Percentiles rank a stretch among this genome's conserved stretches.
These are phyloP conservation scores for Pyrenophora teres DNA, from an alignment of 2,329 filamentous ascomycete genomes.

Conservation along the genomic window DNA sequence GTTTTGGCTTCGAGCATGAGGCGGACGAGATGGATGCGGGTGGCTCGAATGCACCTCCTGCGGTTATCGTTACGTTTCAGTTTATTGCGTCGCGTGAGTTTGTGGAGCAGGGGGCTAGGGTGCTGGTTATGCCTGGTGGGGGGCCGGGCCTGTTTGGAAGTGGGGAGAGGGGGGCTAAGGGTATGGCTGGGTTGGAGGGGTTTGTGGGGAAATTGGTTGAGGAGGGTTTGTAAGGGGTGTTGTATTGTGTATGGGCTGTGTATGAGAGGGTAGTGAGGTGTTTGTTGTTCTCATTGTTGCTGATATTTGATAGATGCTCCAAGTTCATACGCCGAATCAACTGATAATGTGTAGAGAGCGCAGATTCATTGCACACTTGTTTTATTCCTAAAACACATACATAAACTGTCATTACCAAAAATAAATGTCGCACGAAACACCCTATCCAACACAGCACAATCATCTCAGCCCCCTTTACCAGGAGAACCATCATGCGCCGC, in stretches of 20 bases:
- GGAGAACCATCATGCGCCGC: conserved; percentile 5
- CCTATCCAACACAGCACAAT: background rate
- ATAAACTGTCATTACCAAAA: too few species aligned
- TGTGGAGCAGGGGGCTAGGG: conserved; percentile 71
- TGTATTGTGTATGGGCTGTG: background rate
- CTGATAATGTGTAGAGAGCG: too few species aligned
- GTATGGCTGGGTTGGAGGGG: conserved; percentile 67
- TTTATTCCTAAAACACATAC: too few species aligned
- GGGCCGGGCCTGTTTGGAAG: conserved; percentile 63
- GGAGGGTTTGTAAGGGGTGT: conserved; percentile 10
- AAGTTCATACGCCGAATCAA: too few species aligned
- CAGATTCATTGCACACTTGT: too few species aligned
- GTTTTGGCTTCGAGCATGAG: conserved; percentile 59
- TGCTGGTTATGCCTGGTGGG: conserved; percentile 73
- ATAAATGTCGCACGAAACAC: conserved; percentile 6
- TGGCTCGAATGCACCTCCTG: conserved; percentile 46
- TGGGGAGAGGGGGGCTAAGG: conserved; percentile 55
- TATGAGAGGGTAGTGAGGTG: background rate
- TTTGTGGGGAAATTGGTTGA: conserved; percentile 67
- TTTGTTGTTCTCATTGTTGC: background rate
- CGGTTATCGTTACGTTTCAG: conserved; percentile 62
- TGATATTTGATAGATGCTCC: too few species aligned
- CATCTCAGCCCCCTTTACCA: background rate
- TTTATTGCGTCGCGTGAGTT: conserved; percentile 73
- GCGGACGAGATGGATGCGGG: conserved; percentile 50